Evolutionary conservation across 345 rosid genomes (phyloP).

Genomic region (Draba incana): DNA sequence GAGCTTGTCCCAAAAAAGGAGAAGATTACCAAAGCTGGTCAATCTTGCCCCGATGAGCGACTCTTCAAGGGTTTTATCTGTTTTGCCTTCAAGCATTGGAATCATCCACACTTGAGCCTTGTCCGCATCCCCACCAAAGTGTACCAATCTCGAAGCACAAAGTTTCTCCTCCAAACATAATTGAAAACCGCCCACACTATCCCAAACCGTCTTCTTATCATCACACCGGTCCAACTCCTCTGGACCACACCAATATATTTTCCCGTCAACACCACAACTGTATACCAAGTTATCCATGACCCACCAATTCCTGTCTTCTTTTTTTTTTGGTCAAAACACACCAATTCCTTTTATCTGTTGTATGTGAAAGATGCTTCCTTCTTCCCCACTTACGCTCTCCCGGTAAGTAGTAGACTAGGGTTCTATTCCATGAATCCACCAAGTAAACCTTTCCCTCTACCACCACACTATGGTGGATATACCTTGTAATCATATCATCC

Average conservation of each 20-base stretch:
- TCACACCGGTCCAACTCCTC: slow-evolving; percentile 25
- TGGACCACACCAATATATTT: slow-evolving; percentile 57
- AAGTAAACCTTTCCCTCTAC: neutral
- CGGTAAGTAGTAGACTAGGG: neutral
- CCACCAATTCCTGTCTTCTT: slow-evolving; percentile 47
- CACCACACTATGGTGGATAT: neutral
- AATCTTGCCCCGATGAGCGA: neutral
- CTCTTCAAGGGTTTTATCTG: neutral
- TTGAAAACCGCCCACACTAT: slow-evolving; percentile 47
- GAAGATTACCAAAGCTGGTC: slow-evolving; percentile 49
- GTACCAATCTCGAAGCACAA: slow-evolving; percentile 54
- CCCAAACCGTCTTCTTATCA: slow-evolving; percentile 42
- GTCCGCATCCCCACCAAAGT: neutral
- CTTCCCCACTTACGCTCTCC: slow-evolving; percentile 42
- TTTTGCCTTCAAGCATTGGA: neutral
- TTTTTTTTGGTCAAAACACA: slow-evolving; percentile 39
- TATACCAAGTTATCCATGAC: slow-evolving; percentile 60
- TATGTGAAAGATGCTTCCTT: too few relatives aligned
- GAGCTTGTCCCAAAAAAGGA: slow-evolving; percentile 62
- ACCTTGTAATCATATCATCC: neutral
- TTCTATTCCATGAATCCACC: neutral
- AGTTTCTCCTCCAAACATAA: slow-evolving; percentile 43
- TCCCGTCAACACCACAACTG: slow-evolving; percentile 62
- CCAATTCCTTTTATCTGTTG: slow-evolving; percentile 32
- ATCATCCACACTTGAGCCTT: neutral